These are phyloP conservation scores for Scenedesmus sp. DNA, from an alignment of 163 green algal species.

Conservation along the genomic window DNA sequence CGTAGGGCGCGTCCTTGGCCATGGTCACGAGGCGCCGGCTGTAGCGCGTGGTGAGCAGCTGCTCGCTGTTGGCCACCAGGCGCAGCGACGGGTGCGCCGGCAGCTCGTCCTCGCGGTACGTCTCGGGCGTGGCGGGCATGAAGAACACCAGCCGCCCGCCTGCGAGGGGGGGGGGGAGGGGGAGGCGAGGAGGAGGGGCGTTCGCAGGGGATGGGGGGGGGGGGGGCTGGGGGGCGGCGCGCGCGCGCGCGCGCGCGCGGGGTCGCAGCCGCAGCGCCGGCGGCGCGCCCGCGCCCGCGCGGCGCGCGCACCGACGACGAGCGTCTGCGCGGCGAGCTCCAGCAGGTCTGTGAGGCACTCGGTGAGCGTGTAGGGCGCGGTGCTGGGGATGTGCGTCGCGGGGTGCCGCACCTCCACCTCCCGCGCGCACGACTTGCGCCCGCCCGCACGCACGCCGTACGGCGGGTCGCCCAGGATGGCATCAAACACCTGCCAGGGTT, in stretches of 20 bases:
- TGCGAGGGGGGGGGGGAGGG: not conserved
- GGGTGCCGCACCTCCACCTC: conserved; percentile 9
- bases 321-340: conserved; percentile 75
- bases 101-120: conserved; percentile 65
- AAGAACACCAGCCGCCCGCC: conserved; percentile 85
- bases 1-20: conserved; percentile 68
- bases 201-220: no score
- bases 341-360: conserved; percentile 95
- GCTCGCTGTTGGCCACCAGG: conserved; percentile 76
- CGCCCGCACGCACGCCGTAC: conserved; percentile 95
- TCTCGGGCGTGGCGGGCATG: conserved; percentile 69
- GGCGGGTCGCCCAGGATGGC: conserved; percentile 94
- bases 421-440: conserved; percentile 75
- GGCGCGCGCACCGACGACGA: conserved; percentile 55
- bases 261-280: not conserved
- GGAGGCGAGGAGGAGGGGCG: no score
- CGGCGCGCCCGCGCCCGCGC: not conserved
- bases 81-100: conserved; percentile 68
- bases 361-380: conserved; percentile 78
- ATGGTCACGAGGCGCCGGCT: conserved; percentile 84
- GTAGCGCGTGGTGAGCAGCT: conserved; percentile 79
- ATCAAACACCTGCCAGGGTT: conserved; percentile 74
- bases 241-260: no score
- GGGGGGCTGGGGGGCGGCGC: no score
- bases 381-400: conserved; percentile 62